Percentiles rank a stretch among this genome's conserved stretches.
Evolutionary conservation across 1,284 basidiomycete species (phyloP).

Genomic region (Schizophyllum amplum): DNA sequence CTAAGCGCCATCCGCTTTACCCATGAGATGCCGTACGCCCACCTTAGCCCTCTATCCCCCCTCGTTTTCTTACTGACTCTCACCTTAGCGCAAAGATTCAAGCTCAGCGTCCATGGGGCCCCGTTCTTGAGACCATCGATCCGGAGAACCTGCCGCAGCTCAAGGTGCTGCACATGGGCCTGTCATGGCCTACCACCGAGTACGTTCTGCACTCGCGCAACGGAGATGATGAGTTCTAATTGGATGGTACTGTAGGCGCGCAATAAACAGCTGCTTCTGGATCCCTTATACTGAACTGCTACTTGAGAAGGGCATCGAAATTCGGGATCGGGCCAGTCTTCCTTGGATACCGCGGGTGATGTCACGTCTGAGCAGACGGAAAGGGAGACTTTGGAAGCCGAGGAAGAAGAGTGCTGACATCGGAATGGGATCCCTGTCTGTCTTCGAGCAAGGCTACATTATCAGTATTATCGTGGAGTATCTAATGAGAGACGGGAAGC

Average conservation of each 20-base stretch:
- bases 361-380: background rate
- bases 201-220: too few relatives aligned
- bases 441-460: background rate
- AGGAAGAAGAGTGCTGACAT: background rate
- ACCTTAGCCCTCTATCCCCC: too few relatives aligned
- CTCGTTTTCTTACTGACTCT: background rate
- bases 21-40: background rate
- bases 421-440: background rate
- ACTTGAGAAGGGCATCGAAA: background rate
- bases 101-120: background rate
- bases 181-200: background rate
- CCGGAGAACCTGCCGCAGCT: background rate
- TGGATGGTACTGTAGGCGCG: too few relatives aligned
- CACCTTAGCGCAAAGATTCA: background rate
- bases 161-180: background rate
- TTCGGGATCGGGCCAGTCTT: background rate
- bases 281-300: background rate
- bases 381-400: too few relatives aligned
- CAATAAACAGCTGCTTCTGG: background rate
- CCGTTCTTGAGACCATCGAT: background rate
- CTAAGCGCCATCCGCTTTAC: background rate
- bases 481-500: too few relatives aligned
- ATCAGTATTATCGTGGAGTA: too few relatives aligned
- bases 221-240: too few relatives aligned
- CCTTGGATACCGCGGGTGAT: background rate